Percentiles rank a stretch among this genome's conserved stretches.
These are phyloP conservation scores for Artemisia argyi DNA, from an alignment of 129 eudicot species.

Conservation along the genomic window DNA sequence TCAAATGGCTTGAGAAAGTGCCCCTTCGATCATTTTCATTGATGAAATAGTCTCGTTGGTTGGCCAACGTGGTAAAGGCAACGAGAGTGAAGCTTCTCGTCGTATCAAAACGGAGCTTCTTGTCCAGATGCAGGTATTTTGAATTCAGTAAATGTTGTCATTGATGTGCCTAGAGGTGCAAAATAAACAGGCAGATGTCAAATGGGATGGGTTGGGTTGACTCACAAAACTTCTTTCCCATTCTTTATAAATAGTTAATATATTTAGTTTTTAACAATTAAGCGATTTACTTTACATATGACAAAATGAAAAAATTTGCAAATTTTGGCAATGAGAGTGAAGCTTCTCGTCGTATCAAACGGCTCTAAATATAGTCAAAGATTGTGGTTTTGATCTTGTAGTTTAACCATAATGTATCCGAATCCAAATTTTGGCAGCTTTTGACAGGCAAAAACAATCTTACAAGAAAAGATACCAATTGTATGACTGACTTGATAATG, in stretches of 20 bases:
- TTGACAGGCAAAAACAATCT: too few relatives aligned
- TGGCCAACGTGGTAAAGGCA: conserved; percentile 40
- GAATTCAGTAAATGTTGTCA: background rate
- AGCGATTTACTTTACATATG: too few relatives aligned
- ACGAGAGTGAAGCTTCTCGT: conserved; percentile 75
- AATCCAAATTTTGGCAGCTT: too few relatives aligned
- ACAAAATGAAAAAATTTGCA: too few relatives aligned
- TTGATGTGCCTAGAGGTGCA: conserved; percentile 21
- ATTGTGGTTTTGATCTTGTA: too few relatives aligned
- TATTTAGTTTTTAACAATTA: background rate
- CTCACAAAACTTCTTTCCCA: background rate
- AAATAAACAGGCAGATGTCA: background rate
- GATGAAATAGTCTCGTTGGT: conserved; percentile 67
- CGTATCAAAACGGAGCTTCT: conserved; percentile 76
- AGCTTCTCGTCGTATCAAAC: too few relatives aligned
- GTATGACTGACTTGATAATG: too few relatives aligned
- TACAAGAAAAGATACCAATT: too few relatives aligned
- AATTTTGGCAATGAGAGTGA: too few relatives aligned
- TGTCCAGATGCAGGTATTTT: conserved; percentile 72
- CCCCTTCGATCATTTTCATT: conserved; percentile 66
- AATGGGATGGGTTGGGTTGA: background rate
- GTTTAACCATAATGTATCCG: too few relatives aligned
- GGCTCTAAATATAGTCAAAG: too few relatives aligned
- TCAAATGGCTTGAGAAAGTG: conserved; percentile 17
- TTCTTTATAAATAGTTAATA: background rate